Conservation (phyloP, 176 grass and related monocot genomes). For the bread wheat (Triticum aestivum) region DNA sequence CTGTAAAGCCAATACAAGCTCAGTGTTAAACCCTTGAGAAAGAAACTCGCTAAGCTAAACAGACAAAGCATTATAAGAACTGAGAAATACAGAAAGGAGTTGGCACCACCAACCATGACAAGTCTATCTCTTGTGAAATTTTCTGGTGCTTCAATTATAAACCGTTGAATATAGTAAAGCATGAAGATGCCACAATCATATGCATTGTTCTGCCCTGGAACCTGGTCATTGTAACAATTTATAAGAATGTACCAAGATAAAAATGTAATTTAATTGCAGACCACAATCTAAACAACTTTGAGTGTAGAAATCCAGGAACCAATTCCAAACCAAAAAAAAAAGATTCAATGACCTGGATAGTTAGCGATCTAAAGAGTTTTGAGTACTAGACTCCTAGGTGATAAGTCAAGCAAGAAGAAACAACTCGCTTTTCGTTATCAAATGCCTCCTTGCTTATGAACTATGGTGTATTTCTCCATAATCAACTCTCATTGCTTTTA, state of each 20-base stretch:
- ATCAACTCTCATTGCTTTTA: background rate
- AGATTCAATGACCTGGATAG: background rate
- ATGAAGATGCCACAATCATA: constrained; percentile 93
- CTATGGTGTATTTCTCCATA: background rate
- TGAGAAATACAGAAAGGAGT: constrained; percentile 4
- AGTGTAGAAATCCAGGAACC: background rate
- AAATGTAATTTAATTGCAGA: constrained; percentile 8
- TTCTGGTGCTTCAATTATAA: constrained; percentile 68
- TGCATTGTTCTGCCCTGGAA: constrained; percentile 67
- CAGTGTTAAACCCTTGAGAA: background rate
- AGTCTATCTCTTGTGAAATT: constrained; percentile 53
- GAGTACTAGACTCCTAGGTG: background rate
- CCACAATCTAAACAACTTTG: background rate
- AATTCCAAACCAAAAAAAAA: background rate
- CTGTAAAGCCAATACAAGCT: constrained; percentile 38
- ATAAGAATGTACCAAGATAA: constrained; percentile 3
- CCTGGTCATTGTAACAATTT: constrained; percentile 41
- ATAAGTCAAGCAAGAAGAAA: constrained; percentile 2
- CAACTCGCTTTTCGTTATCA: background rate
- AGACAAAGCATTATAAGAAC: constrained; percentile 14
- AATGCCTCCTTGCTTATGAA: background rate
- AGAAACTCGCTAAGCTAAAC: constrained; percentile 1
- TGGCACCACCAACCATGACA: constrained; percentile 54
- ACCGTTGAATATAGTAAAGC: constrained; percentile 75
- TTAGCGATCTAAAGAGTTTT: background rate